A percentile compares a stretch with the other conserved stretches of the same genome.
phyloP scores from a whole-genome alignment of 768 basidiomycete species.

The Lepiota venenata region DNA sequence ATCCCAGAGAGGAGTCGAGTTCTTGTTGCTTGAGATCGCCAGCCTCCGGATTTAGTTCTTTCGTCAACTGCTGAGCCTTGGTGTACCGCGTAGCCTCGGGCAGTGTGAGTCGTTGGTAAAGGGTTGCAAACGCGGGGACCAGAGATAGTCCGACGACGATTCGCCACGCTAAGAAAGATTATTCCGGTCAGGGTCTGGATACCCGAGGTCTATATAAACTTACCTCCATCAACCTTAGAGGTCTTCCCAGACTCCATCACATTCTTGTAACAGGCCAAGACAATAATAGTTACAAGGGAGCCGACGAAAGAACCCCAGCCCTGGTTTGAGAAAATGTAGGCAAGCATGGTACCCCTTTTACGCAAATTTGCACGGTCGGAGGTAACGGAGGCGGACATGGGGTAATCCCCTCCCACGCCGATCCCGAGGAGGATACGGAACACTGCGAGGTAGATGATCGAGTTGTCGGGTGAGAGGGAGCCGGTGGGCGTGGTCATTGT shows the following conservation, averaged over 20 bases:
- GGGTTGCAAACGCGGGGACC: conserved; percentile 68
- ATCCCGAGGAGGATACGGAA: conserved; percentile 75
- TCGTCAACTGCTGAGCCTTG: conserved; percentile 37
- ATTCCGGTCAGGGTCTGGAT: neutral
- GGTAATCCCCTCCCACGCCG: conserved; percentile 80
- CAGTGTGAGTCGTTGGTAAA: conserved; percentile 74
- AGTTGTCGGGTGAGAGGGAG: conserved; percentile 44
- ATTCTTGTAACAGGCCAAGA: conserved; percentile 58
- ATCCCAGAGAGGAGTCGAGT: conserved; percentile 3
- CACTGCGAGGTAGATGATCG: conserved; percentile 59
- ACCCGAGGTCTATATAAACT: conserved; percentile 19
- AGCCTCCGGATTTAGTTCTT: conserved; percentile 24
- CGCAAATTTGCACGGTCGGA: conserved; percentile 63
- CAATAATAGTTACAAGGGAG: conserved; percentile 57
- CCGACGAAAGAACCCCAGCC: conserved; percentile 76
- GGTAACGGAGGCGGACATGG: conserved; percentile 69
- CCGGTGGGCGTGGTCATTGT: conserved; percentile 65
- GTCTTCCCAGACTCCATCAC: conserved; percentile 59
- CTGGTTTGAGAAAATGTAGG: conserved; percentile 74
- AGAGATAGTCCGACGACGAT: conserved; percentile 74
- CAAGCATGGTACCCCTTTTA: conserved; percentile 66
- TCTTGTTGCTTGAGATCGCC: conserved; percentile 23
- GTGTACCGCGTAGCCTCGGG: conserved; percentile 62
- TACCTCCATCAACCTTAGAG: conserved; percentile 69
- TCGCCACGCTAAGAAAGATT: conserved; percentile 52